Evolutionary conservation across 176 grass and related monocot species (phyloP).

Genomic region (Pontederia paniculata): DNA sequence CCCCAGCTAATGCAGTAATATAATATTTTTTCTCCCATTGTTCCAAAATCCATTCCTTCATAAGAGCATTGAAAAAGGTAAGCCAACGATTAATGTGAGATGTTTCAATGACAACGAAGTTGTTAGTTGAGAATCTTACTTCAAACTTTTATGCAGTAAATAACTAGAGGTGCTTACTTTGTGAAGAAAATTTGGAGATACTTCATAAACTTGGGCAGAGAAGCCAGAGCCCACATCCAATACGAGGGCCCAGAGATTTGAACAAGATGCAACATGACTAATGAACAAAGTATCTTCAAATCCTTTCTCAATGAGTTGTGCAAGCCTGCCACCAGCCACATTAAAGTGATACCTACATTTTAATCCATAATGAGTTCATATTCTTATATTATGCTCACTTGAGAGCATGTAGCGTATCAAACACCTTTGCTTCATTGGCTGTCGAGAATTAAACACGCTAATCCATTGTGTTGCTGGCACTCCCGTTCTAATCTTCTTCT

Average conservation of each 20-base stretch:
- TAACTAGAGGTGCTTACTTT: background rate
- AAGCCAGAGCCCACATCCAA: constrained; percentile 1
- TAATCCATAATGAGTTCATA: background rate
- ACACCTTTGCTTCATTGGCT: constrained; percentile 9
- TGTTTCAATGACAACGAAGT: too few species aligned
- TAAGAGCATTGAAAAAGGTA: background rate
- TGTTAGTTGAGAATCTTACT: too few species aligned
- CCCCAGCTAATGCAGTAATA: constrained; percentile 4
- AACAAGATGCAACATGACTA: constrained; percentile 2
- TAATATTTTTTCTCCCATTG: constrained; percentile 3
- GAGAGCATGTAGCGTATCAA: background rate
- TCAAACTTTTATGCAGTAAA: background rate
- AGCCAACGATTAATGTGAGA: too few species aligned
- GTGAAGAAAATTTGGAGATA: constrained; percentile 10
- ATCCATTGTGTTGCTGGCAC: constrained; percentile 6
- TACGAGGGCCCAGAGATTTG: constrained; percentile 4
- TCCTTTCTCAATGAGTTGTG: constrained; percentile 11
- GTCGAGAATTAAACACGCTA: background rate
- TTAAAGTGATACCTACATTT: constrained; percentile 3
- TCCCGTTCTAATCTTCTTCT: constrained; percentile 5
- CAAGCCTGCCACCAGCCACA: constrained; percentile 1
- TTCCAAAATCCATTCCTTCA: constrained; percentile 8
- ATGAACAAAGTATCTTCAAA: constrained; percentile 7
- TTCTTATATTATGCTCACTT: background rate
- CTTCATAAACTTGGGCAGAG: constrained; percentile 2